Conservation (phyloP, 2,329 filamentous ascomycete species). For the Colletotrichum abscissum region DNA sequence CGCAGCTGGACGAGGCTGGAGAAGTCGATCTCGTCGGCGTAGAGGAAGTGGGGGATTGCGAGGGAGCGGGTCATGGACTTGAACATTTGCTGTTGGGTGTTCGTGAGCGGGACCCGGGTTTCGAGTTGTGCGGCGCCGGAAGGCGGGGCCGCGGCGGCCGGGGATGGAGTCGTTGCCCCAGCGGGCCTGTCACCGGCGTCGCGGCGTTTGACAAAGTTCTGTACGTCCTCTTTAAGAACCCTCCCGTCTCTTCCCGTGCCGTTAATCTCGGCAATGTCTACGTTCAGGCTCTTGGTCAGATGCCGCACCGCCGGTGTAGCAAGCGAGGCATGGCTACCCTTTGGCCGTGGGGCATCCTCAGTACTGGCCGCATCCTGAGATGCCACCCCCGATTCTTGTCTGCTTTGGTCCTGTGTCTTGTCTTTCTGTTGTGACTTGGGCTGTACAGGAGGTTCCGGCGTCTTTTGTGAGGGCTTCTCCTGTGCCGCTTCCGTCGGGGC, state of each 20-base stretch:
- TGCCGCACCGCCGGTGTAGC: constrained; percentile 95
- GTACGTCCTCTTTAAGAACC: constrained; percentile 92
- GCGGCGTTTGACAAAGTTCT: constrained; percentile 72
- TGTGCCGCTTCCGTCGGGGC: constrained; percentile 12
- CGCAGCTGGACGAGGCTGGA: constrained; percentile 79
- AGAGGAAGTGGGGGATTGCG: constrained; percentile 93
- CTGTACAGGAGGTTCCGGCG: constrained; percentile 30
- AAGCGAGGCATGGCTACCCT: constrained; percentile 76
- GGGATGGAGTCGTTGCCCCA: neutral
- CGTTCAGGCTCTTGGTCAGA: constrained; percentile 80
- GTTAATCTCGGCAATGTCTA: constrained; percentile 81
- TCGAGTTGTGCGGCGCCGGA: constrained; percentile 67
- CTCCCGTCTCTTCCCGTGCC: constrained; percentile 93
- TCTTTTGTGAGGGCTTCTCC: constrained; percentile 41
- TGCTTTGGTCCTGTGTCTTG: constrained; percentile 14
- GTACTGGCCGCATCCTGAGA: neutral
- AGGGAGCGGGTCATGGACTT: constrained; percentile 95
- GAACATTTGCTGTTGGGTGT: constrained; percentile 93
- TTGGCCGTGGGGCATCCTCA: constrained; percentile 45
- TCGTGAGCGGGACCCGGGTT: constrained; percentile 75
- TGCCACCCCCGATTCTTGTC: constrained; percentile 17
- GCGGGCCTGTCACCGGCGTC: constrained; percentile 42
- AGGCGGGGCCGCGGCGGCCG: constrained; percentile 35
- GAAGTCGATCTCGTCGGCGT: constrained; percentile 90
- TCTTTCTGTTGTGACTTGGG: neutral